Evolutionary conservation across 352 stramenopile genomes (phyloP), one percentile per base, ranked within the genome.

Genomic region (Phytophthora podocarpi): DNA sequence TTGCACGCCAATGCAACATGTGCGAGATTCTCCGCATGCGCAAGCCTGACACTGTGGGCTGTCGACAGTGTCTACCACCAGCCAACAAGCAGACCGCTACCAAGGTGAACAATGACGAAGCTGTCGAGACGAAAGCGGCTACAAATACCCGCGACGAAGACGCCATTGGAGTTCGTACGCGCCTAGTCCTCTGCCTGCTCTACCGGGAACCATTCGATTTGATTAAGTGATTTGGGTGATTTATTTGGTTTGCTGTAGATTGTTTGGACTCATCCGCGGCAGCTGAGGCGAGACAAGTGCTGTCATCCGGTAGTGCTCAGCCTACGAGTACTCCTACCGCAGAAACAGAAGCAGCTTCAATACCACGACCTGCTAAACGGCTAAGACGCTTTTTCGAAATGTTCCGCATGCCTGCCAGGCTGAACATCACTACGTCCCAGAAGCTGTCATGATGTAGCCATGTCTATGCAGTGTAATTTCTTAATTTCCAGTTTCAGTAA

Each of bases 1-100:
- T 16, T 31, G 35, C n/a, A 31, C 32, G 13, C 7, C 39, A 23
- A 18, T 70, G 54, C 32, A 52, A 34, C 31, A 56, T 75, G 43
- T 70, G 67, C 28, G 62, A 66, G 9, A 51, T 75, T 37, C 69
- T 75, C 23, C 57, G 50, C 6, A 39, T 75, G 39, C 57, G 62
- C 13, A 71, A 68, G 15, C 55, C 56, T 31, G 42, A 52, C 8
- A 60, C 35, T 20, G 50, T 20, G 31, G 42, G 45, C n/a, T 75
- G 67, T 11, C 49, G 60, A 32, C 56, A 46, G 9, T 75, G 57
- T n/a, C 62, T 63, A 31, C 3, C 42, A 23, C n/a, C n/a, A n/a
- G 20, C 34, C 1, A 34, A 24, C n/a, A 43, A 45, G 15, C 46
- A 20, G 18, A 49, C 24, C 24, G 30, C 10, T 6, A 30, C 8